Evolutionary conservation across 345 rosid genomes (phyloP).

Genomic region (Hibiscus tridactylites): DNA sequence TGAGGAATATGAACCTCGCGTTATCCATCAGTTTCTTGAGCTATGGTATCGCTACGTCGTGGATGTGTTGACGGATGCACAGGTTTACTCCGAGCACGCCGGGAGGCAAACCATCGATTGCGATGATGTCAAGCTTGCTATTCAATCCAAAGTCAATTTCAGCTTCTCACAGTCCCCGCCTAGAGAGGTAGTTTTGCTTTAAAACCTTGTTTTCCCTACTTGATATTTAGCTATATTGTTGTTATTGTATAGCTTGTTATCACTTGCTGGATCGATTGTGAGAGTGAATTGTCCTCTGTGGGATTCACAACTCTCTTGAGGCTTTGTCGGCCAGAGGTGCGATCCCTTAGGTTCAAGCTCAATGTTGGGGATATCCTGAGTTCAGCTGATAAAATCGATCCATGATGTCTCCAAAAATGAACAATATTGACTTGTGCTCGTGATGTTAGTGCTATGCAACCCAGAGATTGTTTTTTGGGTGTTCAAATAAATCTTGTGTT

Average conservation of each 20-base stretch:
- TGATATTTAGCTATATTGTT: neutral
- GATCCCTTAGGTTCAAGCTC: too few relatives aligned
- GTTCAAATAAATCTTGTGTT: neutral
- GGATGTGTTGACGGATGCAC: conserved; percentile 74
- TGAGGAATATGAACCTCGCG: conserved; percentile 35
- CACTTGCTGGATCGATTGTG: too few relatives aligned
- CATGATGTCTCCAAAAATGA: too few relatives aligned
- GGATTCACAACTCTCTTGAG: too few relatives aligned
- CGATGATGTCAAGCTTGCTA: conserved; percentile 85
- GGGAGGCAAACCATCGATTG: conserved; percentile 60
- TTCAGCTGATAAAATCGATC: too few relatives aligned
- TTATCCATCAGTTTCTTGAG: conserved; percentile 78
- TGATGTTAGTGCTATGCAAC: too few relatives aligned
- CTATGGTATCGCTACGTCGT: conserved; percentile 85
- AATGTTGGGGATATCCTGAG: too few relatives aligned
- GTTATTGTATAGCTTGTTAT: neutral
- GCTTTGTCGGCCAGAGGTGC: too few relatives aligned
- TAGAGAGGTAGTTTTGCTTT: conserved; percentile 51
- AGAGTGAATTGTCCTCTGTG: too few relatives aligned
- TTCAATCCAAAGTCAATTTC: conserved; percentile 80
- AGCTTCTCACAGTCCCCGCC: conserved; percentile 95
- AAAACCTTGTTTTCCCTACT: neutral
- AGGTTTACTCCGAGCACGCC: conserved; percentile 88
- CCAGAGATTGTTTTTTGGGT: too few relatives aligned
- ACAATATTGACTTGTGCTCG: too few relatives aligned